Conservation (phyloP, 768 basidiomycete species). For the Infundibulicybe gibba region DNA sequence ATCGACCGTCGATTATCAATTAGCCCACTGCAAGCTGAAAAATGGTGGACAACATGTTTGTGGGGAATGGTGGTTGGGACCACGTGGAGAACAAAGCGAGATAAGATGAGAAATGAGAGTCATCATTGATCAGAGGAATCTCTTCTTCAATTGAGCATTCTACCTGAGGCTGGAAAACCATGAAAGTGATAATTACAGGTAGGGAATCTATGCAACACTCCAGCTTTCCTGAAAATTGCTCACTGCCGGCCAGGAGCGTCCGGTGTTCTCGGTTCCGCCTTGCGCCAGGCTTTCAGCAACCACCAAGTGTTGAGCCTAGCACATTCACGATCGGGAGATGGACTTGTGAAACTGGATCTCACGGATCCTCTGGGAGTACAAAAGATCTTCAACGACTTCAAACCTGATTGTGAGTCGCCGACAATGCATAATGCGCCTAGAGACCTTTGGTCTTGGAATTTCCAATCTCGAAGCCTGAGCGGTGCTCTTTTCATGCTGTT, state of each 20-base stretch:
- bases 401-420: constrained; percentile 63
- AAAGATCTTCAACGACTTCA: constrained; percentile 48
- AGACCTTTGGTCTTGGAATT: too few relatives aligned
- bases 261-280: constrained; percentile 83
- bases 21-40: too few relatives aligned
- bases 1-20: too few relatives aligned
- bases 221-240: background rate
- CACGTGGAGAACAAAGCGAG: too few relatives aligned
- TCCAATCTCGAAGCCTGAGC: too few relatives aligned
- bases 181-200: constrained; percentile 62
- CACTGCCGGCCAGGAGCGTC: constrained; percentile 70
- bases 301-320: constrained; percentile 66
- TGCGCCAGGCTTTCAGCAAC: constrained; percentile 61
- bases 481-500: too few relatives aligned
- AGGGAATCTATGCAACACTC: constrained; percentile 6
- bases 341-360: constrained; percentile 63
- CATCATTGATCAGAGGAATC: too few relatives aligned
- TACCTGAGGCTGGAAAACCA: too few relatives aligned
- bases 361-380: constrained; percentile 53
- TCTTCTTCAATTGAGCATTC: too few relatives aligned
- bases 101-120: too few relatives aligned
- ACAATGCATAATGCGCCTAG: background rate
- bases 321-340: constrained; percentile 56
- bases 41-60: too few relatives aligned
- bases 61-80: too few relatives aligned